Evolutionary conservation across 2,329 filamentous ascomycete genomes (phyloP), one percentile per base, ranked within the genome.

Genomic region (Fusarium azukiicola): DNA sequence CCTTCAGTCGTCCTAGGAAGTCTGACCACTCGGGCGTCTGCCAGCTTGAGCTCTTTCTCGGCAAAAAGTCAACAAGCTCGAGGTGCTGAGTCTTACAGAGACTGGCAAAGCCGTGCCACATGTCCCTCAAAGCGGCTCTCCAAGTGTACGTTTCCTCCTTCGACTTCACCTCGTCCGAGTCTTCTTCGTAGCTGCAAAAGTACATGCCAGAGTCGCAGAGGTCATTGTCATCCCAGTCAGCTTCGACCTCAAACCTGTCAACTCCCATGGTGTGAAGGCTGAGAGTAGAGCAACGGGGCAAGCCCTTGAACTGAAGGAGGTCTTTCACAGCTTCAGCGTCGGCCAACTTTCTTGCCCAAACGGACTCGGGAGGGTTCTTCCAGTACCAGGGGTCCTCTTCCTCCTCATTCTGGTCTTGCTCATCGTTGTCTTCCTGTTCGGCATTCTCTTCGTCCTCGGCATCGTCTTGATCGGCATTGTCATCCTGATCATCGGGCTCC

Each of bases 191-290:
- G 7, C n/a, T 27, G 52, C 67, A 78, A 3, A 76, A 76, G 21
- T 76, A 73, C 2, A 78, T 69, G 1, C 47, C 21, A 13, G 14
- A n/a, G 6, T 17, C 42, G 0, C 1, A 49, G 10, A 61, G 52
- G 1, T 72, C 40, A 7, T 69, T 71, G 11, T 71, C 63, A 16
- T 78, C 75, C 75, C 73, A 74, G 5, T 67, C 63, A 7, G 10
- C 46, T 11, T 79, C 27, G 0, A 50, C 9, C n/a, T 56, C 49
- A 19, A 78, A 78, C 5, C 46, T 17, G 0, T 73, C 23, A 6
- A 46, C 66, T 1, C 69, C 73, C 3, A 64, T 40, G 2, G 73
- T 71, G 17, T 71, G 17, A 1, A 79, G 21, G 1, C 54, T 40
- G 7, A 78, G 63, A 5, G 14, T 10, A 2, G 40, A 67, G 21